Evolutionary conservation across 2,329 filamentous ascomycete genomes (phyloP), one percentile per base, ranked within the genome.

Genomic region (Neoascochyta sp.): DNA sequence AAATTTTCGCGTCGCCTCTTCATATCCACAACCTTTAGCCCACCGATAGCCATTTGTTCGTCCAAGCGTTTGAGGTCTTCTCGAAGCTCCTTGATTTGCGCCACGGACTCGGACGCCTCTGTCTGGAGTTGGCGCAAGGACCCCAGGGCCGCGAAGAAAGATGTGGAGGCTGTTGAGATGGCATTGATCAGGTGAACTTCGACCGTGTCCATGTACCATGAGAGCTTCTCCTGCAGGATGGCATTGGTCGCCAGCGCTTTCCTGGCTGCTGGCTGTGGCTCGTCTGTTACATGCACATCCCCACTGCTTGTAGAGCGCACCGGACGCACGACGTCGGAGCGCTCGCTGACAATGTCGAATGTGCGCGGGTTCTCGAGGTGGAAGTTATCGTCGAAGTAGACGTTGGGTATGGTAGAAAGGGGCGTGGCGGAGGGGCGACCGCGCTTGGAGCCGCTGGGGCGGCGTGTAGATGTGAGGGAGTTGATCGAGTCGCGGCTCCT

Each of bases 151-250:
- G 88, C 89, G 54, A 98, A 98, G 63, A 98, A 98, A 0, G 90
- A 95, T 1, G 87, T 88, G 0, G 92, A 96, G 1, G 92, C 92
- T 0, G 86, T 88, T 3, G 90, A 96, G 41, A 98, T 98, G 0
- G 89, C 95, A 17, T 86, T 87, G 49, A 98, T 95, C 6, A 98
- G 71, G 59, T 98, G 92, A 32, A 98, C 87, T 60, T 98, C 92
- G 13, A 98, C 88, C 0, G 92, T 98, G 60, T 98, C 92, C 88
- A 98, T 95, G 62, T 98, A 98, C 92, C 92, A 98, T 0, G 92
- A 96, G 9, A 98, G 71, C 64, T 98, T 98, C 64, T 98, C 92
- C 60, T 98, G 92, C 19, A 98, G 64, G 36, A 98, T 98, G 0
- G 92, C 92, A 64, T 98, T 98, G 0, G 89, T 95, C 6, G 90